Evolutionary conservation across 768 basidiomycete species (phyloP).

Genomic region (Porphyrellus cyaneotinctus): DNA sequence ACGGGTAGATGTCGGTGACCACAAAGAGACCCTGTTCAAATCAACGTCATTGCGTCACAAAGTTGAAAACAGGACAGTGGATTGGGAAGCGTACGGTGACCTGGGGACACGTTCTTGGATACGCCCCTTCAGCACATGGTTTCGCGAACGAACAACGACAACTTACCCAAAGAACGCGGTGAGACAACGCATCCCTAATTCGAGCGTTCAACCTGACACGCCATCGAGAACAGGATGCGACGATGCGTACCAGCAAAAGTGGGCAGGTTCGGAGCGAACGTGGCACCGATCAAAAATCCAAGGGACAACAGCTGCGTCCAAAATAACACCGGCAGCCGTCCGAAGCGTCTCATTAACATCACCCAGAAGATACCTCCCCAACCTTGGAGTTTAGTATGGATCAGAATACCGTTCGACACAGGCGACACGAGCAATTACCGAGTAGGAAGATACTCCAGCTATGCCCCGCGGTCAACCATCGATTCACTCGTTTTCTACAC

Average conservation of each 20-base stretch:
- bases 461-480: conserved; percentile 1
- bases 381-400: conserved; percentile 10
- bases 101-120: conserved; percentile 47
- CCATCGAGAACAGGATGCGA: neutral
- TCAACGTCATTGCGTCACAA: neutral
- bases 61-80: neutral
- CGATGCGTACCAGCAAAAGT: conserved; percentile 41
- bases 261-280: conserved; percentile 45
- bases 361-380: conserved; percentile 31
- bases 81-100: conserved; percentile 35
- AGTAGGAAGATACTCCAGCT: conserved; percentile 49
- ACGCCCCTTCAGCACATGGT: neutral
- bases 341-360: conserved; percentile 29
- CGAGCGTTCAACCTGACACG: neutral
- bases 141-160: neutral
- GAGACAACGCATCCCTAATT: conserved; percentile 31
- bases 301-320: conserved; percentile 39
- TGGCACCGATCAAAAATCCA: conserved; percentile 47
- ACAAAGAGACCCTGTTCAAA: conserved; percentile 38
- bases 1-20: conserved; percentile 50
- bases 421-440: conserved; percentile 22
- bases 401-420: conserved; percentile 3
- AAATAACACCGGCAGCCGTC: conserved; percentile 30
- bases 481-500: neutral
- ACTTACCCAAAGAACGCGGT: conserved; percentile 31